phyloP scores from a whole-genome alignment of 441 rosid species.

The Erodium trifolium region DNA sequence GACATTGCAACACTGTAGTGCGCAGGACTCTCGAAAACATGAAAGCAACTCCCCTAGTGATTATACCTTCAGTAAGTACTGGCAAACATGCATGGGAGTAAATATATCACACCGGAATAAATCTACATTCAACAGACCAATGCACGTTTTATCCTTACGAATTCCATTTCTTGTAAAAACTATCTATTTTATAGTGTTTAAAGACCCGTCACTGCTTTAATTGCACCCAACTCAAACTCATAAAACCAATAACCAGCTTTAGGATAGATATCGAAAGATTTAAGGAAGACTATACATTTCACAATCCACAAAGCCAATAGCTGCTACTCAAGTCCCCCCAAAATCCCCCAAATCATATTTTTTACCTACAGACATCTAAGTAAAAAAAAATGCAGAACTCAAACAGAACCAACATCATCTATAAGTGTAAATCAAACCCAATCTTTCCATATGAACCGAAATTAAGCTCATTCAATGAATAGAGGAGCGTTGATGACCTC shows the following conservation, averaged over 20 bases:
- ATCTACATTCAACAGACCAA: neutral
- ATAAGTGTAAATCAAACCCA: neutral
- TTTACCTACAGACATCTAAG: neutral
- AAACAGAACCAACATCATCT: neutral
- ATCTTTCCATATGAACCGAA: neutral
- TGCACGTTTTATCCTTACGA: neutral
- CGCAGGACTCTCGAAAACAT: neutral
- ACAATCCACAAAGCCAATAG: neutral
- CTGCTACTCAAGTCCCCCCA: neutral
- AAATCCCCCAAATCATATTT: neutral
- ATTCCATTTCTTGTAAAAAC: neutral
- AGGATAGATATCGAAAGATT: neutral
- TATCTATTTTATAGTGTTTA: neutral
- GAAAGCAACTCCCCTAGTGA: neutral
- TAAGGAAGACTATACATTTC: neutral
- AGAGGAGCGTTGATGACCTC: slow-evolving; percentile 37
- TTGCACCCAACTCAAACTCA: neutral
- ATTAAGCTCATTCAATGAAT: neutral
- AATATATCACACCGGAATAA: neutral
- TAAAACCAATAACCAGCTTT: neutral
- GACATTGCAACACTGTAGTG: neutral
- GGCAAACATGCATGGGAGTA: neutral
- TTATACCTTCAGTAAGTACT: neutral
- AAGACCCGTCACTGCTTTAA: slow-evolving; percentile 1
- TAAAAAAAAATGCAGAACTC: neutral